A percentile compares a stretch with the other conserved stretches of the same genome.
phyloP scores from a whole-genome alignment of 495 filamentous ascomycete species.

The Opeltia flavorubescens region DNA sequence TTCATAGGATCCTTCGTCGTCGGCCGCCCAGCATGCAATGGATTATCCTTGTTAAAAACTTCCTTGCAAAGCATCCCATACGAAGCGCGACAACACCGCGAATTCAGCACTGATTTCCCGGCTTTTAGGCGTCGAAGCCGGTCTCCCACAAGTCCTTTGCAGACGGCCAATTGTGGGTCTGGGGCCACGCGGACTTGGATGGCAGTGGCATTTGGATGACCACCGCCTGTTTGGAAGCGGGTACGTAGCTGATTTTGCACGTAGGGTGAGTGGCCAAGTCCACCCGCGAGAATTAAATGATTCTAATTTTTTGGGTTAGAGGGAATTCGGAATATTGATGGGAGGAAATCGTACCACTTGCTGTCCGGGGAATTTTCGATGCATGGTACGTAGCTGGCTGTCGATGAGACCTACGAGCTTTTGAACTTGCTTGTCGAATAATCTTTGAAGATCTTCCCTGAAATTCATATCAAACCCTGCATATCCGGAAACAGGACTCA shows the following conservation, averaged over 20 bases:
- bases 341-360: constrained; percentile 9
- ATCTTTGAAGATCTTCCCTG: constrained; percentile 21
- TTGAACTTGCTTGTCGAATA: constrained; percentile 27
- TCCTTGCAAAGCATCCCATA: constrained; percentile 8
- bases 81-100: constrained; percentile 16
- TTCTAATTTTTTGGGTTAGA: neutral
- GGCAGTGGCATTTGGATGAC: constrained; percentile 6
- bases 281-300: constrained; percentile 25
- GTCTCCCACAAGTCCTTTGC: constrained; percentile 24
- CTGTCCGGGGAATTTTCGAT: constrained; percentile 15
- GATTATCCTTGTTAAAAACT: constrained; percentile 2
- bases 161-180: constrained; percentile 27
- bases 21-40: neutral
- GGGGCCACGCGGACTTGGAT: constrained; percentile 21
- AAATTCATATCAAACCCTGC: neutral
- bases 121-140: constrained; percentile 16
- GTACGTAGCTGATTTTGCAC: constrained; percentile 17
- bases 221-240: constrained; percentile 10
- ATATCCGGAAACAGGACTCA: neutral
- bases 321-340: neutral
- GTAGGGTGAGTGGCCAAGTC: constrained; percentile 24
- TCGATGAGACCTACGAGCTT: constrained; percentile 26
- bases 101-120: constrained; percentile 18
- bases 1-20: neutral
- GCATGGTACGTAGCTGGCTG: constrained; percentile 18